Evolutionary conservation across 2,329 filamentous ascomycete species (phyloP).

Genomic region (Ceratocystiopsis brevicomis): DNA sequence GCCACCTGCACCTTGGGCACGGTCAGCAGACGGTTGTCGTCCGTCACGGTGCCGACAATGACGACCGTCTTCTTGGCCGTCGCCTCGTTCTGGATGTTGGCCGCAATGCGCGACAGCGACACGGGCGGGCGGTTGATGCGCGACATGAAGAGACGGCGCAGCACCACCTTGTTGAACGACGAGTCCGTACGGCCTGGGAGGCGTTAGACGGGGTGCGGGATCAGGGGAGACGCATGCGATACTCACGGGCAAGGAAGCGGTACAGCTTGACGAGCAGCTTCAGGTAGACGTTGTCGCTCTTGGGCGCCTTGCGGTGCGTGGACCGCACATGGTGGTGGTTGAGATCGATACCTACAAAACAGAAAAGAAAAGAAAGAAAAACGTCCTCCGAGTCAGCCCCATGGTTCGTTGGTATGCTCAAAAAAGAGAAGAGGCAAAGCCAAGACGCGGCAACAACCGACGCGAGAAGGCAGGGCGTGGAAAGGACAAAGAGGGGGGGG

Average conservation of each 20-base stretch:
- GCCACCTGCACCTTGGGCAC: slow-evolving; percentile 87
- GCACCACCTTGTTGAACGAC: slow-evolving; percentile 96
- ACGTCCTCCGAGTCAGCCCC: slow-evolving; percentile 33
- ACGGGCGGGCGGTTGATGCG: slow-evolving; percentile 95
- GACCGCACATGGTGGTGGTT: slow-evolving; percentile 48
- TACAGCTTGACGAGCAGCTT: slow-evolving; percentile 97
- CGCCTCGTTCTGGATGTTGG: slow-evolving; percentile 44
- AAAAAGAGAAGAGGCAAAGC: slow-evolving; percentile 14
- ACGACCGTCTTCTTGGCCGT: slow-evolving; percentile 73
- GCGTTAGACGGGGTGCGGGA: too few species aligned
- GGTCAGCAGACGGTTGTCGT: slow-evolving; percentile 84
- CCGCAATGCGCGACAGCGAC: slow-evolving; percentile 76
- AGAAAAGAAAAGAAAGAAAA: slow-evolving; percentile 16
- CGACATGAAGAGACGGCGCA: slow-evolving; percentile 95
- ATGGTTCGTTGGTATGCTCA: slow-evolving; percentile 44
- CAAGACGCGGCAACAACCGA: slow-evolving; percentile 3
- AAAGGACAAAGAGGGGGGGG: too few species aligned
- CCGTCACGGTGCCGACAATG: slow-evolving; percentile 85
- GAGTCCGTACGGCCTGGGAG: slow-evolving; percentile 74
- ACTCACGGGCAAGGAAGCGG: slow-evolving; percentile 88
- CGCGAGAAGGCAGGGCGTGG: background rate
- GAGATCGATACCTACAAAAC: slow-evolving; percentile 49
- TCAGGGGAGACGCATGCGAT: slow-evolving; percentile 6
- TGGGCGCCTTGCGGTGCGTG: slow-evolving; percentile 81
- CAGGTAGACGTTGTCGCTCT: slow-evolving; percentile 96